Conservation (phyloP, 495 filamentous ascomycete species). For the Aspergillus bridgeri region DNA sequence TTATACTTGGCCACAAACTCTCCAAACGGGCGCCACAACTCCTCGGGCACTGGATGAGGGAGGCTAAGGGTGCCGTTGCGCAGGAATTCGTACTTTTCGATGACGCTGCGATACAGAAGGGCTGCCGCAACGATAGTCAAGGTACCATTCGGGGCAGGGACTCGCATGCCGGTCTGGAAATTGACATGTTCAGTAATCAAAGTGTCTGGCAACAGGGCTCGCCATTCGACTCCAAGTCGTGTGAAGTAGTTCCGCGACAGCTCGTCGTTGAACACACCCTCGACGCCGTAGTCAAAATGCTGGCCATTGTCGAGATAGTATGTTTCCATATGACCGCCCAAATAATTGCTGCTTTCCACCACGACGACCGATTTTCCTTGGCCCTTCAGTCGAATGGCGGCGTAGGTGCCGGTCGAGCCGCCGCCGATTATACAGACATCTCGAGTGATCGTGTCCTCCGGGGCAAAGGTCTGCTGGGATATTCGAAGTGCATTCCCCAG, state of each 20-base stretch:
- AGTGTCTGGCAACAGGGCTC: constrained; percentile 28
- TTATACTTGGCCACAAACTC: constrained; percentile 47
- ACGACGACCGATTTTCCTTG: constrained; percentile 38
- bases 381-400: constrained; percentile 41
- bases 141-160: constrained; percentile 40
- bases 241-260: constrained; percentile 36
- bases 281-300: constrained; percentile 46
- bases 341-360: constrained; percentile 36
- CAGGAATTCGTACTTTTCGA: constrained; percentile 24
- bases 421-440: constrained; percentile 52
- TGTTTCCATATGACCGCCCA: constrained; percentile 51
- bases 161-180: constrained; percentile 35
- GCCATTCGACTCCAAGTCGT: constrained; percentile 25
- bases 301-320: constrained; percentile 37
- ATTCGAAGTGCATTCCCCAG: not conserved
- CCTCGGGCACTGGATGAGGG: constrained; percentile 49
- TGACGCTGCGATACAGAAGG: constrained; percentile 19
- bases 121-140: constrained; percentile 34
- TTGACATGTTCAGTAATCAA: constrained; percentile 22
- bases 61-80: constrained; percentile 39
- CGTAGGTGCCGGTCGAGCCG: constrained; percentile 45
- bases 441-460: constrained; percentile 9
- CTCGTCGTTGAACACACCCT: constrained; percentile 34
- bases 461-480: not conserved
- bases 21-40: constrained; percentile 47